Conservation (phyloP, 805 yeast genomes). For the Myxozyma vanderwaltii region DNA sequence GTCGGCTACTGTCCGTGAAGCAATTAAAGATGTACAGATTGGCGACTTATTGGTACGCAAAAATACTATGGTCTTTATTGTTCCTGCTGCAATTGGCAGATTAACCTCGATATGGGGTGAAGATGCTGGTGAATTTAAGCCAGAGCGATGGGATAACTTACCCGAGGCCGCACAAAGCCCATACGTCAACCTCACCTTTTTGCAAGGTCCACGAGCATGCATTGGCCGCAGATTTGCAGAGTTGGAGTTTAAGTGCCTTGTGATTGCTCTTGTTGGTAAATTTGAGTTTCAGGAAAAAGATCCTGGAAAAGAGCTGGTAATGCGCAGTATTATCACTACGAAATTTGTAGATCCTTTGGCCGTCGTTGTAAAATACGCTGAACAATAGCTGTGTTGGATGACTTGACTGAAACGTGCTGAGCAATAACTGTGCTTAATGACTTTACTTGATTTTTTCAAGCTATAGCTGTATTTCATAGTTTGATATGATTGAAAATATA, state of each 20-base stretch:
- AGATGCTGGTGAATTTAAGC: constrained; percentile 19
- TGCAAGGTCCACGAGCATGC: constrained; percentile 28
- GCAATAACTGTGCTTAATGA: no score
- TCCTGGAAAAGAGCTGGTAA: constrained; percentile 1
- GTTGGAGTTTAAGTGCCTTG: constrained; percentile 19
- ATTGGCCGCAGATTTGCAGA: constrained; percentile 29
- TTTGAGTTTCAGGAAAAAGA: constrained; percentile 21
- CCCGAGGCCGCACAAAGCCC: constrained; percentile 15
- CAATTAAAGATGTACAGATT: constrained; percentile 7
- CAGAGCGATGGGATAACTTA: constrained; percentile 25
- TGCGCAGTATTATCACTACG: constrained; percentile 8
- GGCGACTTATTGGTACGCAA: not conserved
- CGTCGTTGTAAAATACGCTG: constrained; percentile 13
- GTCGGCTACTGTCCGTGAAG: constrained; percentile 6
- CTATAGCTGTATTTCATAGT: no score
- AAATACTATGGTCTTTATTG: constrained; percentile 10
- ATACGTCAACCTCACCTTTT: constrained; percentile 16
- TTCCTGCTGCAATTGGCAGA: constrained; percentile 5
- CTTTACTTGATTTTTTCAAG: no score
- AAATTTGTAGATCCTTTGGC: constrained; percentile 17
- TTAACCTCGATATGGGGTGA: constrained; percentile 9
- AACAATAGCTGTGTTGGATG: no score
- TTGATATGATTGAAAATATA: no score
- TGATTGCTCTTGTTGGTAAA: constrained; percentile 19
- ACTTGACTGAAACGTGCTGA: no score